Conservation (phyloP, 2,329 filamentous ascomycete genomes). For the Aspergillus alliaceus region DNA sequence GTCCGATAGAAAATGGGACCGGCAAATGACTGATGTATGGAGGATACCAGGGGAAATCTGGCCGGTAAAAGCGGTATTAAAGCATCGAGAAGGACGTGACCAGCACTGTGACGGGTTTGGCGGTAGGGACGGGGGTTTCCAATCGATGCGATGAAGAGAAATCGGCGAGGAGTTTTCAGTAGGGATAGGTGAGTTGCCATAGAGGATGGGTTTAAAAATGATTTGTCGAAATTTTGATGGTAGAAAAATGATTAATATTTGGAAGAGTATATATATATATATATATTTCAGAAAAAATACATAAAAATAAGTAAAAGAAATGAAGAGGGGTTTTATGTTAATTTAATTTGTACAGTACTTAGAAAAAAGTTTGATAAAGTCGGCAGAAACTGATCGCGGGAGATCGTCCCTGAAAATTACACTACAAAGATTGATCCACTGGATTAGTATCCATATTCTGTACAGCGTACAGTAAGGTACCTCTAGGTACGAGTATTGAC, state of each 20-base stretch:
- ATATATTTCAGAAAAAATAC: no score
- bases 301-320: no score
- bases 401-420: no score
- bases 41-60: conserved; percentile 46
- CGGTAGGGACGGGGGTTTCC: conserved; percentile 77
- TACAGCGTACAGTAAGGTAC: no score
- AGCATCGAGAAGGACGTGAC: conserved; percentile 71
- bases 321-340: no score
- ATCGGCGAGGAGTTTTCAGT: conserved; percentile 24
- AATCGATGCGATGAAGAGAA: conserved; percentile 77
- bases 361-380: no score
- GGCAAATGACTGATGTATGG: conserved; percentile 57
- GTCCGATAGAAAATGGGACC: conserved; percentile 31
- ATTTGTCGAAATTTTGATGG: not conserved
- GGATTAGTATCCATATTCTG: no score
- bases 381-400: no score
- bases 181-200: not conserved
- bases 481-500: no score
- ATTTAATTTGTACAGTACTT: no score
- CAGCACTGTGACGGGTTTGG: conserved; percentile 81
- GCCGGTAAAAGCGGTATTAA: conserved; percentile 53
- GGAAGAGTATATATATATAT: no score
- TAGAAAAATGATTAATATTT: conserved; percentile 35
- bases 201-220: not conserved
- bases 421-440: no score